phyloP scores from a whole-genome alignment of 2,329 filamentous ascomycete species.

The Pseudogymnoascus sp. region DNA sequence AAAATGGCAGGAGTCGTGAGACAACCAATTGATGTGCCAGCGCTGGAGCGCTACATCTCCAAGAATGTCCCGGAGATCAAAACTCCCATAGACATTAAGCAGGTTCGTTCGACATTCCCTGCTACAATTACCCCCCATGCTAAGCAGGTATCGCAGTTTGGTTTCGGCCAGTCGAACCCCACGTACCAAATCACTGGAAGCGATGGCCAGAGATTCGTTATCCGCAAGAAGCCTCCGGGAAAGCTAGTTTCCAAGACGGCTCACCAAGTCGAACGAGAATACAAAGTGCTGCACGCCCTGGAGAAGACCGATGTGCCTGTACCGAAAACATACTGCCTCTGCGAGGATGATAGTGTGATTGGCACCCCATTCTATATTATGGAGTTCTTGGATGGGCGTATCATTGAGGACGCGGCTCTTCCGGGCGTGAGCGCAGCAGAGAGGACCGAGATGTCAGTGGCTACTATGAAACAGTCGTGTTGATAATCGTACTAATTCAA shows the following conservation, averaged over 20 bases:
- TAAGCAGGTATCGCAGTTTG: conserved; percentile 55
- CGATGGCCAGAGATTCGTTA: conserved; percentile 66
- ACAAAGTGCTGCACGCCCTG: conserved; percentile 80
- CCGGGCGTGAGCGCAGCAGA: conserved; percentile 63
- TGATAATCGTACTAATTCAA: not conserved
- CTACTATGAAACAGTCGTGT: not conserved
- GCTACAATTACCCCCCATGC: conserved; percentile 6
- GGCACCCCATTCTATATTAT: conserved; percentile 97
- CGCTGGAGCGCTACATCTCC: conserved; percentile 71
- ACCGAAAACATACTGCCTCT: conserved; percentile 75
- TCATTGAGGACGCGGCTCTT: conserved; percentile 82
- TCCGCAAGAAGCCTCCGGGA: conserved; percentile 98
- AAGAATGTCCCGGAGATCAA: conserved; percentile 76
- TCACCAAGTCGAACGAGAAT: conserved; percentile 94
- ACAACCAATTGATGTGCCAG: conserved; percentile 78
- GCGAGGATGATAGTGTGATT: conserved; percentile 71
- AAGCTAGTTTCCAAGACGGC: conserved; percentile 87
- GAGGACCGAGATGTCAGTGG: conserved; percentile 60
- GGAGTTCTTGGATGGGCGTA: conserved; percentile 88
- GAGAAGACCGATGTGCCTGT: conserved; percentile 75
- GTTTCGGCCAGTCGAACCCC: conserved; percentile 94
- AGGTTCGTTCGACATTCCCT: conserved; percentile 47
- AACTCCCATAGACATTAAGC: conserved; percentile 78
- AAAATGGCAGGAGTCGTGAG: conserved; percentile 78
- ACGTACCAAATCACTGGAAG: conserved; percentile 83